These are phyloP conservation scores for Fraxinus greggii DNA, from an alignment of 305 asterid genomes.

Conservation along the genomic window DNA sequence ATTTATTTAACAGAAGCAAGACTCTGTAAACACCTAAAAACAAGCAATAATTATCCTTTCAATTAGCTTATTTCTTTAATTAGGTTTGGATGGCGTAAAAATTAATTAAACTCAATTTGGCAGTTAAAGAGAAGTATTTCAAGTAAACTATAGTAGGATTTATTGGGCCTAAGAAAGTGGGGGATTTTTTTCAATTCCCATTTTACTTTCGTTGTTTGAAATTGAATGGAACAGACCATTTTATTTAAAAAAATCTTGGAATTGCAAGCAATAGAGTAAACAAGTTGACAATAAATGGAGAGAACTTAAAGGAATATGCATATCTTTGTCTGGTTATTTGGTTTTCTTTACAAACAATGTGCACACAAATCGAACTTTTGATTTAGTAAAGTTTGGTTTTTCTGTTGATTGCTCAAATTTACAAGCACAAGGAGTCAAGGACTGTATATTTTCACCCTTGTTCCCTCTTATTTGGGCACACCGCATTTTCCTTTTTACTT, in stretches of 20 bases:
- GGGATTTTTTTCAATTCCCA: not conserved
- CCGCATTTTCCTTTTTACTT: not conserved
- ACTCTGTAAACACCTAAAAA: too few species aligned
- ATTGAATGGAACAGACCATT: not conserved
- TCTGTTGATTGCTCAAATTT: not conserved
- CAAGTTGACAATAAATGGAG: slow-evolving; percentile 26
- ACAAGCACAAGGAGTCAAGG: not conserved
- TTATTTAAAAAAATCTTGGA: not conserved
- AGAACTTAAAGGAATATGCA: slow-evolving; percentile 17
- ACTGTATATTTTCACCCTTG: not conserved
- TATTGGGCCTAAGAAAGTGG: slow-evolving; percentile 10
- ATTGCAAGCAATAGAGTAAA: slow-evolving; percentile 23
- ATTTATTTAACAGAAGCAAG: too few species aligned
- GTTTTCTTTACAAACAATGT: slow-evolving; percentile 13
- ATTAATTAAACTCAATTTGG: slow-evolving; percentile 24
- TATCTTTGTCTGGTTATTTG: slow-evolving; percentile 21
- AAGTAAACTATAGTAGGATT: slow-evolving; percentile 20
- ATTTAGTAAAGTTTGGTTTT: too few species aligned
- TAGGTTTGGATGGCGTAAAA: slow-evolving; percentile 4
- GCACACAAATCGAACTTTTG: slow-evolving; percentile 13
- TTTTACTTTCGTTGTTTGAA: slow-evolving; percentile 11
- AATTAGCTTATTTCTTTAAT: too few species aligned
- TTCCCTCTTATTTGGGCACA: not conserved
- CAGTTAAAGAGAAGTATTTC: slow-evolving; percentile 28
- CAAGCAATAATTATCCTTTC: too few species aligned